Conservation (phyloP, 148 eudicot species). For the Pharnaceum exiguum region DNA sequence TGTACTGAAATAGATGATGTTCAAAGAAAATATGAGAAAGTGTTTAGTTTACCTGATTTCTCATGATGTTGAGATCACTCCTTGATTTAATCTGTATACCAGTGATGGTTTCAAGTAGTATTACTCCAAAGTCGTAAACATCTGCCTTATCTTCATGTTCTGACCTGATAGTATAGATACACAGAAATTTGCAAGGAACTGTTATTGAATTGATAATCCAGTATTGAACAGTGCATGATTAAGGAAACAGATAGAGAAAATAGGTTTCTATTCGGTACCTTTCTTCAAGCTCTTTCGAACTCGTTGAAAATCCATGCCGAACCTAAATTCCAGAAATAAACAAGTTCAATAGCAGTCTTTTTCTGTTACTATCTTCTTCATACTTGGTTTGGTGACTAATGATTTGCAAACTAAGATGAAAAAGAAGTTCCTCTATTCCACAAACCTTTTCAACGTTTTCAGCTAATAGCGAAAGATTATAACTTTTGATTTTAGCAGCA, state of each 20-base stretch:
- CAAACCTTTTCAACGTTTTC: slow-evolving; percentile 50
- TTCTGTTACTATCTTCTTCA: background rate
- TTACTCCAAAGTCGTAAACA: slow-evolving; percentile 73
- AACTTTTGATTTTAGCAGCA: slow-evolving; percentile 71
- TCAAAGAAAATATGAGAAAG: background rate
- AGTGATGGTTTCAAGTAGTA: slow-evolving; percentile 62
- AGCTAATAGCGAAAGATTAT: slow-evolving; percentile 61
- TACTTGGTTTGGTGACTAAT: background rate
- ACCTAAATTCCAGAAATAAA: slow-evolving; percentile 11
- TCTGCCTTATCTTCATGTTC: slow-evolving; percentile 63
- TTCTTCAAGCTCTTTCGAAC: slow-evolving; percentile 36
- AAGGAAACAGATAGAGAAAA: background rate
- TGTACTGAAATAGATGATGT: background rate
- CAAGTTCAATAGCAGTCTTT: too few species aligned
- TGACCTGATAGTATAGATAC: slow-evolving; percentile 38
- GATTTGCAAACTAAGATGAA: background rate
- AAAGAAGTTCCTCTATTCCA: background rate
- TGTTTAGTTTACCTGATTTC: slow-evolving; percentile 46
- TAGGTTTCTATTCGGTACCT: slow-evolving; percentile 14
- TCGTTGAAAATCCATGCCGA: slow-evolving; percentile 7
- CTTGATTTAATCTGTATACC: slow-evolving; percentile 52
- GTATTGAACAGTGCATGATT: background rate
- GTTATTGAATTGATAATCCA: too few species aligned
- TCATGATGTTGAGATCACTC: slow-evolving; percentile 43
- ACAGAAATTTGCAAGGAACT: background rate